Base-by-base conservation (phyloP, 345 rosid genomes). In the Schrenkiella parvula region DNA sequence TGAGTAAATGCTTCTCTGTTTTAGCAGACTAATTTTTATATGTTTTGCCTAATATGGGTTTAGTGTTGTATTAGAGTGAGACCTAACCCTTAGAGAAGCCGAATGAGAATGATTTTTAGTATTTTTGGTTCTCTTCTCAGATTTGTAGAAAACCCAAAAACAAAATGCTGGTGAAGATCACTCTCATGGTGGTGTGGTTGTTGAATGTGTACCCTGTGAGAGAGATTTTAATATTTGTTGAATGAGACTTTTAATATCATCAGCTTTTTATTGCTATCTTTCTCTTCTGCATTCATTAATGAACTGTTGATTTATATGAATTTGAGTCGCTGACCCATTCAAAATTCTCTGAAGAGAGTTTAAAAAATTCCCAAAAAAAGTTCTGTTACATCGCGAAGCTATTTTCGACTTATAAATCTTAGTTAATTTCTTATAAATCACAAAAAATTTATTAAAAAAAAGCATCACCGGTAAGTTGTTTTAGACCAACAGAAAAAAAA, bases 1-100 rank as follows among this genome's bases (percentile, higher is more conserved):
- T 51, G 44, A 63, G 43, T 37, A 22, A 59, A 61, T 68, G 70
- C 70, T 75, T 70, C 61, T 55, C 57, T 63, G 65, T 34, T 53
- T 68, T 61, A 48, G 66, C 31, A 58, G 50, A 39, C 71, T 46
- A 58, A 28, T n/a, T 61, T 67, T 56, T 64, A 15, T 38, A 68
- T 68, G 55, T 54, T 68, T 68, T 69, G 26, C 25, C 14, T 62
- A 38, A 22, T 21, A 63, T 63, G 71, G 80, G 76, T 64, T 76
- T 56, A 70, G 76, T 64, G 23, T n/a, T 63, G 31, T 68, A 54
- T 64, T 70, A 70, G 68, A 70, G 10, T 76, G 66, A 70, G 62
- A 76, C 80, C 59, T 56, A 76, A 53, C 72, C 72, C 53, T 29
- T 46, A 64, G 50, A 17, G 19, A 8, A 68, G 9, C 26, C 58